These are phyloP conservation scores for Tetraselmis striata DNA, from an alignment of 139 green algal species.

Conservation along the genomic window DNA sequence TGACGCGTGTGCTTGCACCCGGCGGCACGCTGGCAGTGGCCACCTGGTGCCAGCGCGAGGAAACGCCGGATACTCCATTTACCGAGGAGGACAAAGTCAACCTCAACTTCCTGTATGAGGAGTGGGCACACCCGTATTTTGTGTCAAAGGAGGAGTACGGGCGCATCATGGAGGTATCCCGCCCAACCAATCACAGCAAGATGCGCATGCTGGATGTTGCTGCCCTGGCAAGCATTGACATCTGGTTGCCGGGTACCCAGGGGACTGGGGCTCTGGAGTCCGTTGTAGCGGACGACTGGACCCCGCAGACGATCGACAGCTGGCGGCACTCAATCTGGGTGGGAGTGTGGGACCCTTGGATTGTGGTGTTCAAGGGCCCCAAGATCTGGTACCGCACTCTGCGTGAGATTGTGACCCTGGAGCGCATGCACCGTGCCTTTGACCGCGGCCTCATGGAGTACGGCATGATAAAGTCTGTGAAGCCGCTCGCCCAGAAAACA, in stretches of 20 bases:
- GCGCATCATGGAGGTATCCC: conserved; percentile 62
- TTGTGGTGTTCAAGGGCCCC: conserved; percentile 75
- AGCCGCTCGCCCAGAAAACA: background rate
- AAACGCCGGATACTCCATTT: conserved; percentile 45
- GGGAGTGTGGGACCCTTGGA: conserved; percentile 87
- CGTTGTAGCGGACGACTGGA: conserved; percentile 73
- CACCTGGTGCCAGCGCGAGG: conserved; percentile 91
- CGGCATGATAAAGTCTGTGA: conserved; percentile 44
- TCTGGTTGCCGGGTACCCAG: no score
- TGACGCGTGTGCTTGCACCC: conserved; percentile 84
- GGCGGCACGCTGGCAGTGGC: conserved; percentile 78
- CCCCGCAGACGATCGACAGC: conserved; percentile 64
- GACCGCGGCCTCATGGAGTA: conserved; percentile 73
- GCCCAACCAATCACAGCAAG: background rate
- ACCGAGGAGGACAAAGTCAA: conserved; percentile 61
- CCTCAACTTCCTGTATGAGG: conserved; percentile 90
- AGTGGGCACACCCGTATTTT: conserved; percentile 97
- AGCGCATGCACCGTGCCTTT: conserved; percentile 91
- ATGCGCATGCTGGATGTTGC: no score
- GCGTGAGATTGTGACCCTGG: conserved; percentile 86
- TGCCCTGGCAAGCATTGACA: no score
- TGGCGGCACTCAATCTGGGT: conserved; percentile 95
- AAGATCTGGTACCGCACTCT: conserved; percentile 78
- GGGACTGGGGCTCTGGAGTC: conserved; percentile 53
- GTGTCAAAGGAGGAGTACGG: conserved; percentile 87